Percentiles rank a stretch among this genome's conserved stretches.
Evolutionary conservation across 352 stramenopile genomes (phyloP).

Genomic region (Phytophthora sojae): DNA sequence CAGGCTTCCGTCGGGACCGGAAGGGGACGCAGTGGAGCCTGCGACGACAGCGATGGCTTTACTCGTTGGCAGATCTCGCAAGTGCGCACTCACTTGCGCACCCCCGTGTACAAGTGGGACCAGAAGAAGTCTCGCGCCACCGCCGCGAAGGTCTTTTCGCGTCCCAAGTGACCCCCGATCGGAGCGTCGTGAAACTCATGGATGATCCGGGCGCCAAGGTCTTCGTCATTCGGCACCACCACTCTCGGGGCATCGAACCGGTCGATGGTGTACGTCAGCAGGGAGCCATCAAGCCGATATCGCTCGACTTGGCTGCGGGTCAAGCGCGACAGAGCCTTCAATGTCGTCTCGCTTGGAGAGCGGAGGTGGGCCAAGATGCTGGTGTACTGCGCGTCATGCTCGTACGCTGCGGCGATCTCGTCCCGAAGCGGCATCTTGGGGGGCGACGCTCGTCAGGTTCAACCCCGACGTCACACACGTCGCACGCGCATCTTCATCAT

Average conservation of each 20-base stretch:
- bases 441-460: background rate
- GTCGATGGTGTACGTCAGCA: slow-evolving; percentile 6
- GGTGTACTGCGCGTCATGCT: background rate
- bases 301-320: too few species aligned
- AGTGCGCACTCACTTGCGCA: slow-evolving; percentile 11
- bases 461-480: background rate
- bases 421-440: background rate
- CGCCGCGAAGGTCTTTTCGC: slow-evolving; percentile 29
- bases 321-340: too few species aligned
- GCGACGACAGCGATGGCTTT: slow-evolving; percentile 9
- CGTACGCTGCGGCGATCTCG: slow-evolving; percentile 1
- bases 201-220: slow-evolving; percentile 11
- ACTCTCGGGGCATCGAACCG: slow-evolving; percentile 14
- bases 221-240: slow-evolving; percentile 2
- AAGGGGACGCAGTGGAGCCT: slow-evolving; percentile 14
- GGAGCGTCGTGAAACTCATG: slow-evolving; percentile 30
- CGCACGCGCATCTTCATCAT: slow-evolving; percentile 3
- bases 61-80: slow-evolving; percentile 25
- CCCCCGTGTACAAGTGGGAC: slow-evolving; percentile 37
- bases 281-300: too few species aligned
- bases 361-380: too few species aligned
- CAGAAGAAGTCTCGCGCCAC: slow-evolving; percentile 22
- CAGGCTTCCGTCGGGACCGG: background rate
- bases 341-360: too few species aligned
- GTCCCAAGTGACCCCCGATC: slow-evolving; percentile 15